Percentiles rank a stretch among this genome's conserved stretches.
These are phyloP conservation scores for Rhynchosporium agropyri DNA, from an alignment of 2,329 filamentous ascomycete genomes.

Conservation along the genomic window DNA sequence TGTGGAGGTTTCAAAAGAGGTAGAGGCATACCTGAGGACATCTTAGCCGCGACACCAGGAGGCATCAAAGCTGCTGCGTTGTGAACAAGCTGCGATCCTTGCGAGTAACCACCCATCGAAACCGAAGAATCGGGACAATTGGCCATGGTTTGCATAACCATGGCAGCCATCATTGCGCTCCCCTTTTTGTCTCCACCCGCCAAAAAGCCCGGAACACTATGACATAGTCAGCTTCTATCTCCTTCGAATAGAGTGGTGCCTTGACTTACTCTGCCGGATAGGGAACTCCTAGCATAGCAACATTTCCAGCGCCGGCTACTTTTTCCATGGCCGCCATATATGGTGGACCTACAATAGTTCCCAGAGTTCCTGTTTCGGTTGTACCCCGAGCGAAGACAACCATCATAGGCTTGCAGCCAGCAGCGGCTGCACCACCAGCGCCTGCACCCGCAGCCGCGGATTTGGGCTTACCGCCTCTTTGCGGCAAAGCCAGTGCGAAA, in stretches of 20 bases:
- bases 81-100: conserved; percentile 35
- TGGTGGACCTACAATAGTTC: conserved; percentile 51
- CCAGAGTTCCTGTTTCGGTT: conserved; percentile 55
- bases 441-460: conserved; percentile 29
- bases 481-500: conserved; percentile 3
- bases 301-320: conserved; percentile 47
- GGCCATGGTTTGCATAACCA: conserved; percentile 26
- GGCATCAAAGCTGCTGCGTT: conserved; percentile 29
- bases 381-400: conserved; percentile 61
- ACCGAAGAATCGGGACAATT: conserved; percentile 31
- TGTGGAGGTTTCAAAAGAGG: too few relatives aligned
- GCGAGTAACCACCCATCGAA: conserved; percentile 33
- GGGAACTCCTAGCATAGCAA: conserved; percentile 56
- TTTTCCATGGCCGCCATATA: conserved; percentile 51
- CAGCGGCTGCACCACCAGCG: conserved; percentile 20
- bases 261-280: conserved; percentile 49
- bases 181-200: conserved; percentile 50
- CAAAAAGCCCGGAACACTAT: conserved; percentile 44
- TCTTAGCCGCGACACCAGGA: conserved; percentile 23
- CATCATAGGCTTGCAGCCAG: conserved; percentile 51
- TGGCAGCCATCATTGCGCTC: conserved; percentile 45
- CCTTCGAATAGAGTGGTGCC: background rate
- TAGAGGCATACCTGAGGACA: conserved; percentile 29
- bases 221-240: background rate
- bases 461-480: conserved; percentile 2